Conservation (phyloP, 23 red algal species). For the Pyropia haitanensis region DNA sequence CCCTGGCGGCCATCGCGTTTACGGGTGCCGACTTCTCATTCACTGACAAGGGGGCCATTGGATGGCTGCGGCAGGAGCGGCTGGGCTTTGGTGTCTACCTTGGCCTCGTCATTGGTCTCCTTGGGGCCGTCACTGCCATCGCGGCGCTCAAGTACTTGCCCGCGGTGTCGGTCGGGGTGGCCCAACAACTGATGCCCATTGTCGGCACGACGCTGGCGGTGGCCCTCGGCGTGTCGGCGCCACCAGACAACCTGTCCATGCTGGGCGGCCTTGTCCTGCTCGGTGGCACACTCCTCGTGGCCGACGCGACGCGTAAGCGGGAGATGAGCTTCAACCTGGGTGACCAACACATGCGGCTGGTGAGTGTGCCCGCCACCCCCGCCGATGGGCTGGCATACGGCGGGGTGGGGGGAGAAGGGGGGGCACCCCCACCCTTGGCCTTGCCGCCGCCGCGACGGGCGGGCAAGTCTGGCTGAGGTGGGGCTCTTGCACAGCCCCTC, state of each 20-base stretch:
- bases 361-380: too few relatives aligned
- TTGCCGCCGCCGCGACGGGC: too few relatives aligned
- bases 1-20: constrained; percentile 19
- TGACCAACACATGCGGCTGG: too few relatives aligned
- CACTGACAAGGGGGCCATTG: constrained; percentile 42
- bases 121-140: constrained; percentile 37
- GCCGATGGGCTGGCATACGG: too few relatives aligned
- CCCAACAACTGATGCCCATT: constrained; percentile 46
- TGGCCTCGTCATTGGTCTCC: constrained; percentile 35
- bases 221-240: constrained; percentile 14
- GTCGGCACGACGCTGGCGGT: constrained; percentile 32
- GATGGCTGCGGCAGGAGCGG: constrained; percentile 25
- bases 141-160: constrained; percentile 45
- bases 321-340: constrained; percentile 6
- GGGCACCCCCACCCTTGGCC: too few relatives aligned
- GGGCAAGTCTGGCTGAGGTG: too few relatives aligned
- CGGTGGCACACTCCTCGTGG: constrained; percentile 29
- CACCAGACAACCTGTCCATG: constrained; percentile 41
- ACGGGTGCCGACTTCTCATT: constrained; percentile 39
- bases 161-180: constrained; percentile 29
- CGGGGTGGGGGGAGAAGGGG: too few relatives aligned
- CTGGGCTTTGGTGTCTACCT: constrained; percentile 35
- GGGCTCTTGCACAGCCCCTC: too few relatives aligned
- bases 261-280: constrained; percentile 28
- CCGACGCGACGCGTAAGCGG: constrained; percentile 33